Conservation (phyloP, 169 alveolate species). For the Plasmodium inui region DNA sequence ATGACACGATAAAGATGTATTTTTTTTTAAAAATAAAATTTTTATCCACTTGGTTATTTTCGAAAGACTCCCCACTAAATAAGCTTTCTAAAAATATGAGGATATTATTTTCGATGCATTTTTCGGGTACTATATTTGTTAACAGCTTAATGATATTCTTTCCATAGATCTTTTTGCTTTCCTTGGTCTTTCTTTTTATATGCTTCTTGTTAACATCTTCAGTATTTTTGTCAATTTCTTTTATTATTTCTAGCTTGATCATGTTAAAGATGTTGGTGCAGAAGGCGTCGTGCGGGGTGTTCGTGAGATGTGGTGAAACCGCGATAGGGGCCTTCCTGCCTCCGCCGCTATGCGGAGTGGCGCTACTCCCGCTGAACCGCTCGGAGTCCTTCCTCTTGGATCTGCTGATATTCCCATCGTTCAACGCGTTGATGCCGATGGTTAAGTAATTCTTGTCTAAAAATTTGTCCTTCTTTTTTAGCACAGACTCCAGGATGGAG, state of each 20-base stretch:
- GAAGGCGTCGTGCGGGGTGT: neutral
- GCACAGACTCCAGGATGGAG: slow-evolving; percentile 43
- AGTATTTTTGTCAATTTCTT: slow-evolving; percentile 62
- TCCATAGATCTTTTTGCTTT: slow-evolving; percentile 74
- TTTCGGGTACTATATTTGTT: slow-evolving; percentile 42
- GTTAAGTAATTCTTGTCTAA: slow-evolving; percentile 40
- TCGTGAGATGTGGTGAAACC: neutral
- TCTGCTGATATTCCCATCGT: slow-evolving; percentile 3
- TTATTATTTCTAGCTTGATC: slow-evolving; percentile 69
- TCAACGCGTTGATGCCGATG: slow-evolving; percentile 9
- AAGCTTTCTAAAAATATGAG: slow-evolving; percentile 64
- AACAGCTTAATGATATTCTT: slow-evolving; percentile 58
- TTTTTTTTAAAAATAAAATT: slow-evolving; percentile 64
- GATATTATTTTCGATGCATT: slow-evolving; percentile 59
- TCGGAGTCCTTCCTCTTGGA: neutral
- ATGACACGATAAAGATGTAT: slow-evolving; percentile 35
- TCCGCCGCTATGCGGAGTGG: too few relatives aligned
- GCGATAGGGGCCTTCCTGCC: neutral
- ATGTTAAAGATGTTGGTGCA: slow-evolving; percentile 55
- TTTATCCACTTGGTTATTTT: slow-evolving; percentile 63
- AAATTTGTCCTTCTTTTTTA: slow-evolving; percentile 65
- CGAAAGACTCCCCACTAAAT: slow-evolving; percentile 70
- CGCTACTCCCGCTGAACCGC: neutral
- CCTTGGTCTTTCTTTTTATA: slow-evolving; percentile 65
- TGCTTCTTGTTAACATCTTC: slow-evolving; percentile 72